Percentiles rank a stretch among this genome's conserved stretches.
Evolutionary conservation across 805 yeast genomes (phyloP).

Genomic region (Clavispora asparagi): DNA sequence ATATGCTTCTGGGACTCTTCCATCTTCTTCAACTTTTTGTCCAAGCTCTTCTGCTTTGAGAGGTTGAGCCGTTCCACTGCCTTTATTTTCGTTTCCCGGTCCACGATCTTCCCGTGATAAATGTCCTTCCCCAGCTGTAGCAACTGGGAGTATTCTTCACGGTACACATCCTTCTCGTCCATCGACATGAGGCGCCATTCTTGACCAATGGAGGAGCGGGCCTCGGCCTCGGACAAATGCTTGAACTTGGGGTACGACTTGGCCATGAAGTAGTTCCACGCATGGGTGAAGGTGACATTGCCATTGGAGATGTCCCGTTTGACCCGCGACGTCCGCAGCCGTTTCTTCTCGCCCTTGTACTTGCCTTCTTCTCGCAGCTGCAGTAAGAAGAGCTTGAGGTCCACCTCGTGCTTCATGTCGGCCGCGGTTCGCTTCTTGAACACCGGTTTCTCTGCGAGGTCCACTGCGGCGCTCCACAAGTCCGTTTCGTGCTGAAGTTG

Average conservation of each 20-base stretch:
- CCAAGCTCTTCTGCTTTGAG: constrained; percentile 8
- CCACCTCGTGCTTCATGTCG: constrained; percentile 11
- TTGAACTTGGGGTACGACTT: constrained; percentile 13
- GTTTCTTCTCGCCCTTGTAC: constrained; percentile 4
- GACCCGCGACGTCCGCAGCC: constrained; percentile 4
- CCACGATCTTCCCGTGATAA: constrained; percentile 23
- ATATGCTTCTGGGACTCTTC: constrained; percentile 1
- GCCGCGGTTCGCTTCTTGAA: constrained; percentile 8
- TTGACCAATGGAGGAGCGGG: constrained; percentile 10
- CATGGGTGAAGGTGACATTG: constrained; percentile 24
- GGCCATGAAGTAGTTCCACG: constrained; percentile 32
- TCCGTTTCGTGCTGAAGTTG: constrained; percentile 10
- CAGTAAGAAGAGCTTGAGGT: constrained; percentile 16
- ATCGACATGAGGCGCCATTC: constrained; percentile 23
- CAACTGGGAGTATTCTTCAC: constrained; percentile 24
- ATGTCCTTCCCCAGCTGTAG: constrained; percentile 26
- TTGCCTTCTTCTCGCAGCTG: constrained; percentile 20
- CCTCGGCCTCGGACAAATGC: constrained; percentile 11
- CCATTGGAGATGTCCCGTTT: constrained; percentile 1
- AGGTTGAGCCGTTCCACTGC: constrained; percentile 4
- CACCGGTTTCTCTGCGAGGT: constrained; percentile 8
- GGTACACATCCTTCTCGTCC: constrained; percentile 23
- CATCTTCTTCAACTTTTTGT: constrained; percentile 7
- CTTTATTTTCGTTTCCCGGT: constrained; percentile 19
- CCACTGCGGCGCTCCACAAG: constrained; percentile 14